Conservation (phyloP, 345 rosid species). For the Dipteronia dyeriana region DNA sequence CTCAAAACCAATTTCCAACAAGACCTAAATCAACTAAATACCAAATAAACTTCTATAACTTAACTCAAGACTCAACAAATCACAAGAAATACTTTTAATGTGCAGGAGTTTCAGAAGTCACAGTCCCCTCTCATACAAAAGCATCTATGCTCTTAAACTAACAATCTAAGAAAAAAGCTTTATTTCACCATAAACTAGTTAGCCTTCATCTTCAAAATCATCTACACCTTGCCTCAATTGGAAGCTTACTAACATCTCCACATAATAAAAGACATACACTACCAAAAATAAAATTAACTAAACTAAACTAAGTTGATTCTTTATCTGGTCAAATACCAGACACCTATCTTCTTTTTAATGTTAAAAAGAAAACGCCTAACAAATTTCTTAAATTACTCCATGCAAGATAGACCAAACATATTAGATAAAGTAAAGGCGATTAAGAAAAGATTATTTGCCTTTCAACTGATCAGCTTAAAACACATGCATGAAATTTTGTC, state of each 20-base stretch:
- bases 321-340: background rate
- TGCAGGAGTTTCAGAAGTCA: background rate
- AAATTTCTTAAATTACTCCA: background rate
- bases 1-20: background rate
- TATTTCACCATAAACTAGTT: background rate
- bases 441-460: background rate
- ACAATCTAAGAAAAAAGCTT: background rate
- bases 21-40: background rate
- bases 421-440: background rate
- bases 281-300: background rate
- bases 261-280: background rate
- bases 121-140: background rate
- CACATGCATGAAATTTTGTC: background rate
- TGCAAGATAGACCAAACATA: background rate
- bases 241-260: no score
- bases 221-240: background rate
- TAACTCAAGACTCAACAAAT: no score
- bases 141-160: background rate
- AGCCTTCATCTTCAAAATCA: background rate
- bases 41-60: no score
- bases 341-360: background rate
- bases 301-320: background rate
- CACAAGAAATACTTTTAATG: no score
- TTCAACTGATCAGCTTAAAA: background rate
- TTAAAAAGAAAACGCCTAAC: background rate